Evolutionary conservation across 208 protist genomes (phyloP).

Genomic region (Porcisia deanei): DNA sequence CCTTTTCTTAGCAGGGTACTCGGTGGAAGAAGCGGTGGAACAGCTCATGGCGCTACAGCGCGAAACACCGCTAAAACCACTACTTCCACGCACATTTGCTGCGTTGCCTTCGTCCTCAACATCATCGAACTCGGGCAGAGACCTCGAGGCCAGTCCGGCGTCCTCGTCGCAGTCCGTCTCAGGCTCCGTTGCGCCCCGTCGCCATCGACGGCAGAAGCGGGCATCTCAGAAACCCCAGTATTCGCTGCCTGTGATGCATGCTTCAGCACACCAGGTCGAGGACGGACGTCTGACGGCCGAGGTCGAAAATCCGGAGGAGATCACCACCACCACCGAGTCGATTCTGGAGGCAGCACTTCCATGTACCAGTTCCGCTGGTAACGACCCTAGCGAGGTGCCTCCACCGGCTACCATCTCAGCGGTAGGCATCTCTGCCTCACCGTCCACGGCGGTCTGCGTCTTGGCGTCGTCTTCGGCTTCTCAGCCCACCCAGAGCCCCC

Average conservation of each 20-base stretch:
- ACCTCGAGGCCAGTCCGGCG: not conserved
- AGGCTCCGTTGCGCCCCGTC: not conserved
- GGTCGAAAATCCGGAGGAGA: conserved; percentile 18
- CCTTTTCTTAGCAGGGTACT: conserved; percentile 66
- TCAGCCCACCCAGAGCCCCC: no score
- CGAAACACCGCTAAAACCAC: not conserved
- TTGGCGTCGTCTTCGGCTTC: not conserved
- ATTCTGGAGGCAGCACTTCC: not conserved
- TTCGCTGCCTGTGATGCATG: not conserved
- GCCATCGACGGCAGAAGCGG: not conserved
- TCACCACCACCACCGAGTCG: not conserved
- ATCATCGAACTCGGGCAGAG: not conserved
- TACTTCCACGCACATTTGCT: conserved; percentile 3
- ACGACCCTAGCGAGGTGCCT: not conserved
- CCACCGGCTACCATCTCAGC: not conserved
- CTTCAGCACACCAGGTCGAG: conserved; percentile 13
- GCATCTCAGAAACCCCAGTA: not conserved
- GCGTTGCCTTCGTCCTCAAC: conserved; percentile 9
- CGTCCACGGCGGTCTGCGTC: not conserved
- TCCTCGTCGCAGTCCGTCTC: conserved; percentile 6
- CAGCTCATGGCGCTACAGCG: conserved; percentile 41
- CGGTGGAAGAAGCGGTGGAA: conserved; percentile 72
- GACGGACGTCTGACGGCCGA: conserved; percentile 10
- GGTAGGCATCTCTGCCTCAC: not conserved
- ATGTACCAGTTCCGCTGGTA: not conserved